A percentile compares a stretch with the other conserved stretches of the same genome.
Conservation (phyloP, 1,139 yeast species). For the Kodamaea suecica region DNA sequence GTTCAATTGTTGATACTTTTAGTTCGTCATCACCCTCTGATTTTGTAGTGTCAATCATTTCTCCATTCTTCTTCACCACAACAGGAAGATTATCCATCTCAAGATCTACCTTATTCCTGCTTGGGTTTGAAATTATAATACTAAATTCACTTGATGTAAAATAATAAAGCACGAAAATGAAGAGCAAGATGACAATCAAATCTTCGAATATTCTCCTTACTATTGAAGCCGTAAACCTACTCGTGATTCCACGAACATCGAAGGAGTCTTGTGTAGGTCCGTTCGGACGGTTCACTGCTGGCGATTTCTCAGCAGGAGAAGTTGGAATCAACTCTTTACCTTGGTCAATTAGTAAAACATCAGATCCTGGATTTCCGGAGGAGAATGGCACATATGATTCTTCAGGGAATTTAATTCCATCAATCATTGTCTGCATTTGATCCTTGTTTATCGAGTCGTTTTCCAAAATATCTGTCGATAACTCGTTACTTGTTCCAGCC, state of each 20-base stretch:
- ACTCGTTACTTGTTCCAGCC: slow-evolving; percentile 18
- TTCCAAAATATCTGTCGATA: slow-evolving; percentile 5
- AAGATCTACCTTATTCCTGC: slow-evolving; percentile 2
- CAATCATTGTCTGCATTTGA: slow-evolving; percentile 24
- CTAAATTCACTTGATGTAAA: slow-evolving; percentile 10
- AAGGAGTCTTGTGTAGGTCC: slow-evolving; percentile 3
- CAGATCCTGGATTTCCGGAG: slow-evolving; percentile 11
- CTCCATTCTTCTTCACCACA: slow-evolving; percentile 2
- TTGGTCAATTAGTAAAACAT: slow-evolving; percentile 11
- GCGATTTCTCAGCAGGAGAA: slow-evolving; percentile 1
- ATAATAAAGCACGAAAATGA: slow-evolving; percentile 11
- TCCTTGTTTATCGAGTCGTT: slow-evolving; percentile 3
- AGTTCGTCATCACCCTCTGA: slow-evolving; percentile 4
- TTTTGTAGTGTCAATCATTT: neutral
- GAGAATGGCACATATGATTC: slow-evolving; percentile 5
- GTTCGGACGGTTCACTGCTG: neutral
- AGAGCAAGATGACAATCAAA: slow-evolving; percentile 22
- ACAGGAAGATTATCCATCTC: slow-evolving; percentile 7
- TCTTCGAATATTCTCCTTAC: slow-evolving; percentile 32
- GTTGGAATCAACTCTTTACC: slow-evolving; percentile 4
- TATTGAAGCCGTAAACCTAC: slow-evolving; percentile 12
- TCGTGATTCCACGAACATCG: slow-evolving; percentile 4
- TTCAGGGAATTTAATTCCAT: slow-evolving; percentile 37
- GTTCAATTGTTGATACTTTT: slow-evolving; percentile 15
- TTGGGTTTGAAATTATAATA: slow-evolving; percentile 8